These are phyloP conservation scores for Coniochaeta pulveracea DNA, from an alignment of 2,329 filamentous ascomycete genomes.

Conservation along the genomic window DNA sequence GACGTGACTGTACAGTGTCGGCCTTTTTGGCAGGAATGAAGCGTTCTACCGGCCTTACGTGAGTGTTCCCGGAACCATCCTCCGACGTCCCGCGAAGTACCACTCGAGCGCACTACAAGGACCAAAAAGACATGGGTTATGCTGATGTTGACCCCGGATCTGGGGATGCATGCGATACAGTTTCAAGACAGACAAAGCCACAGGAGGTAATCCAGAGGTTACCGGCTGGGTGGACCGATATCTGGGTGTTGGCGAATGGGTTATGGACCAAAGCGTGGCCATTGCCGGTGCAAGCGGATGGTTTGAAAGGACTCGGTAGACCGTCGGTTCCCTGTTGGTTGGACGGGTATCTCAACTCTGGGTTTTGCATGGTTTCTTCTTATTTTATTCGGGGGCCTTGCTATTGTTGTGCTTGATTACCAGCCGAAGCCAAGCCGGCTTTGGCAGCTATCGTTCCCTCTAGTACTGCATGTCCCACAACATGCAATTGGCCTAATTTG, in stretches of 20 bases:
- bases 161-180: constrained; percentile 50
- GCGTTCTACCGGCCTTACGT: constrained; percentile 96
- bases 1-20: constrained; percentile 51
- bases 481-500: too few species aligned
- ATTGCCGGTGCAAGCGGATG: constrained; percentile 79
- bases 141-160: constrained; percentile 32
- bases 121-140: too few species aligned
- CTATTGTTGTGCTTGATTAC: too few species aligned
- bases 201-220: constrained; percentile 68
- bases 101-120: too few species aligned
- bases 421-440: too few species aligned
- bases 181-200: constrained; percentile 76
- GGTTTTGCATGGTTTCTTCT: too few species aligned
- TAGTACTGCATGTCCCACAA: too few species aligned
- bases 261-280: constrained; percentile 95
- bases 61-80: constrained; percentile 35
- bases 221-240: constrained; percentile 89
- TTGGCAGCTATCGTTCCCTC: too few species aligned
- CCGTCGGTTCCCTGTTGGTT: not conserved
- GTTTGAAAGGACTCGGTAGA: constrained; percentile 80
- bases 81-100: not conserved
- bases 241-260: constrained; percentile 88
- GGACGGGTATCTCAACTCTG: too few species aligned
- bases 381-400: too few species aligned
- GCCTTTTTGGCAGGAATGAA: constrained; percentile 95